Evolutionary conservation across 2,329 filamentous ascomycete species (phyloP), one percentile per base, ranked within the genome.

Genomic region (Pyrenochaeta sp.): DNA sequence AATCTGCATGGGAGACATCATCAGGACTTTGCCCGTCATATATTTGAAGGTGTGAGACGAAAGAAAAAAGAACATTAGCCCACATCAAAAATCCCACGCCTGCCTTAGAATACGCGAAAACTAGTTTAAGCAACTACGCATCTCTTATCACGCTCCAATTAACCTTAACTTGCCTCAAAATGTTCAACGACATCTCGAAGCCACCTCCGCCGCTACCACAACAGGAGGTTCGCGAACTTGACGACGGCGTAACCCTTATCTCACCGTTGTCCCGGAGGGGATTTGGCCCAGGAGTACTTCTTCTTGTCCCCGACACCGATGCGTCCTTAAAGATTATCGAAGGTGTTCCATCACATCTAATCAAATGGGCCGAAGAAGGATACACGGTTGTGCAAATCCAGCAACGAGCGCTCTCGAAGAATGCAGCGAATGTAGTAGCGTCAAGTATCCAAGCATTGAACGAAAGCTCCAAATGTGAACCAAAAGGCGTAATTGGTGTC

Each of bases 331-430:
- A 27, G 7, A 48, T 53, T 14, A 13, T 40, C 6, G 31, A 53
- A 11, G 48, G 52, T 15, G 49, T 55, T 22, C 52, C 52, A 14
- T 53, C 49, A 17, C 42, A 41, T 18, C 23, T 53, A 6, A 42
- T 80, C 44, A 88, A 87, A 66, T 88, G 85, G 85, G 84, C 83
- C 0, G 84, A 88, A 61, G 85, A 88, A 61, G 82, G 84, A 0
- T 87, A 81, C 51, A 72, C 38, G 2, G 50, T 53, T 20, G 43
- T 35, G 7, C 46, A 53, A 21, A 41, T 53, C 9, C 46, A 50
- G n/a, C 30, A 42, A 18, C 23, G 34, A 23, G 50, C 43, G 4
- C 23, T 53, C 4, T 32, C 30, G 17, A 34, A 43, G 5, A 30
- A 44, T 19, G 44, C 41, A 6, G 35, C 26, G 7, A 18, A 28